Base-by-base conservation (phyloP, 345 rosid genomes). In the Stellera chamaejasme region DNA sequence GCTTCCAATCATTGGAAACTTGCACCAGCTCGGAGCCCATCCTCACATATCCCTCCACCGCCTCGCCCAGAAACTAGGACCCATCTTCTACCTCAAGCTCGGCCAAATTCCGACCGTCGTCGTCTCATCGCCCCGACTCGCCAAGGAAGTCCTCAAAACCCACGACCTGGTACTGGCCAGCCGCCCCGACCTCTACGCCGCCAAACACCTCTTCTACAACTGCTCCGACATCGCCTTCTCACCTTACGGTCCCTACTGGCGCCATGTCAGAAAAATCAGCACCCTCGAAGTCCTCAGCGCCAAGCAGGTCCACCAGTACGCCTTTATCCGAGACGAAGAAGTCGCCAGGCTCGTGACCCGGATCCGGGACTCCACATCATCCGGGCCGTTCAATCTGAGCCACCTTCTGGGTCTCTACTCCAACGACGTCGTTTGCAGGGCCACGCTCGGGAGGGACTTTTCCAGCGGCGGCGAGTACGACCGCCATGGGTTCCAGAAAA, bases 161-260 rank as follows among this genome's bases (percentile, higher is more conserved):
- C 39, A 2, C 39, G 39, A 32, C 39, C 39, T 32, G 3, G 39
- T 8, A 2, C 9, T 32, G 7, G 39, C 39, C 39, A 32, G 1
- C 39, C 4, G 39, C 7, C 39, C 39, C 39, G 3, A 32, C 5
- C 9, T 32, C 39, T 32, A 32, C 9, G 39, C 39, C 5, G 39
- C 39, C 39, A 32, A 32, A 5, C 5, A 32, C 39, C 9, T 32
- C 7, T 8, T 32, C 25, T 50, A 50, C 36, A 6, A 11, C 12
- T 26, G 2, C 36, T 2, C 54, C 4, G 54, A 26, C 36, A 23
- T 50, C 4, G 36, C 5, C 13, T 70, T 66, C 23, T 36, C 78
- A 8, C 78, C 78, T 1, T 66, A 66, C 10, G 69, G 69, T 2
- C 59, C 59, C 14, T 66, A 74, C 25, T 66, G 69, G 71, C 19